A percentile compares a stretch with the other conserved stretches of the same genome.
Conservation (phyloP, 306 rosid species). For the Acacia confusa region DNA sequence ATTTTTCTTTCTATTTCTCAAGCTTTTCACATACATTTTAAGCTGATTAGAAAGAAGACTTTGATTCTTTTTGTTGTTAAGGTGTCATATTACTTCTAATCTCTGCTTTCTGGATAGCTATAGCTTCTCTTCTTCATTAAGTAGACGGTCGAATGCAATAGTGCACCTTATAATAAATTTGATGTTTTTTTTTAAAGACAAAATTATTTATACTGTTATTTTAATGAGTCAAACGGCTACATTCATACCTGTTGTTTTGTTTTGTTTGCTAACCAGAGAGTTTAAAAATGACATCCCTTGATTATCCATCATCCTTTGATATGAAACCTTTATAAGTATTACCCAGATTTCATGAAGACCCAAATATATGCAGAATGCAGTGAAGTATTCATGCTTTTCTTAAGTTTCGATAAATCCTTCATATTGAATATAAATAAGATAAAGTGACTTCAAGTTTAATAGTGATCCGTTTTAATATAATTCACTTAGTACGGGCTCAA, state of each 20-base stretch:
- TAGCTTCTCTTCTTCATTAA: neutral
- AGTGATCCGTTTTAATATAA: no score
- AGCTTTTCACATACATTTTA: neutral
- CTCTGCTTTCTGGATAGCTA: neutral
- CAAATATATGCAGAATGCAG: neutral
- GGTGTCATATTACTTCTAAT: neutral
- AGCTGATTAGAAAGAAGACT: neutral
- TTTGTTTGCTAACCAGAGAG: neutral
- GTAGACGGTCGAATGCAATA: neutral
- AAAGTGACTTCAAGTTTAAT: neutral
- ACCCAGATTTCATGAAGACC: neutral
- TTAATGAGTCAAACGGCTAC: neutral
- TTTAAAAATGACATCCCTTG: neutral
- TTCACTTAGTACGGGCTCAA: neutral
- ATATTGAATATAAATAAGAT: neutral
- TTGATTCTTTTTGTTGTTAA: constrained; percentile 14
- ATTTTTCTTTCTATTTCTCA: neutral
- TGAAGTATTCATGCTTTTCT: neutral
- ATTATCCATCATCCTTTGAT: neutral
- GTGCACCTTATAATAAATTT: neutral
- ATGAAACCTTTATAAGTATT: neutral
- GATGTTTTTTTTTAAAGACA: neutral
- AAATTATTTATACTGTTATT: no score
- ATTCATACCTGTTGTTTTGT: neutral
- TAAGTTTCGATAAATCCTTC: neutral